Conservation (phyloP, 768 basidiomycete species). For the Hypholoma fasciculare region DNA sequence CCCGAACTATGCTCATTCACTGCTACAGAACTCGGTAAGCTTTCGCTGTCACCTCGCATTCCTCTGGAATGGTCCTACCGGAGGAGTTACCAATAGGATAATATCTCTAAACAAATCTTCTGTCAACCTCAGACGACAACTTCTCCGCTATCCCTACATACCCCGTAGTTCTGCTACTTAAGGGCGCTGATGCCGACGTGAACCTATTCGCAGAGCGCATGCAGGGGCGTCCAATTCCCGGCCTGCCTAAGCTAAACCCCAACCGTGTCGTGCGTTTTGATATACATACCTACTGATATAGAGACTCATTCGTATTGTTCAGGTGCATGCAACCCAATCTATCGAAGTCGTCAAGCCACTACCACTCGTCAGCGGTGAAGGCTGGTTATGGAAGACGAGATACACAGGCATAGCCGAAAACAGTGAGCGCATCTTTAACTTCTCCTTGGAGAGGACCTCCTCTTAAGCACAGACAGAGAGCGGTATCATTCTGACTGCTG, state of each 20-base stretch:
- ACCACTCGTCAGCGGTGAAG: slow-evolving; percentile 71
- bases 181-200: slow-evolving; percentile 68
- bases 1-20: neutral
- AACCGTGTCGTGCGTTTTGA: slow-evolving; percentile 58
- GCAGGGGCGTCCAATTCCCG: slow-evolving; percentile 49
- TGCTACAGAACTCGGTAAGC: slow-evolving; percentile 52
- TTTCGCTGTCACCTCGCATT: neutral
- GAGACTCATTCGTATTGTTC: neutral
- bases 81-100: neutral
- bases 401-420: slow-evolving; percentile 79
- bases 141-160: slow-evolving; percentile 85
- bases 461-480: slow-evolving; percentile 46
- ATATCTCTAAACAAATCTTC: neutral
- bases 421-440: slow-evolving; percentile 46
- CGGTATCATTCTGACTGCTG: slow-evolving; percentile 70
- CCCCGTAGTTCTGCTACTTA: slow-evolving; percentile 76
- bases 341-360: slow-evolving; percentile 81
- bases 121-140: slow-evolving; percentile 26
- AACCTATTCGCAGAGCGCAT: slow-evolving; percentile 63
- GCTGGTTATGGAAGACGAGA: slow-evolving; percentile 72
- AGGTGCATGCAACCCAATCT: slow-evolving; percentile 81
- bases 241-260: slow-evolving; percentile 70
- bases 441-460: neutral
- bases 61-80: neutral
- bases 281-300: neutral